Percentiles rank a stretch among this genome's conserved stretches.
These are phyloP conservation scores for Phtheirospermum japonicum DNA, from an alignment of 257 asterid species.

Conservation along the genomic window DNA sequence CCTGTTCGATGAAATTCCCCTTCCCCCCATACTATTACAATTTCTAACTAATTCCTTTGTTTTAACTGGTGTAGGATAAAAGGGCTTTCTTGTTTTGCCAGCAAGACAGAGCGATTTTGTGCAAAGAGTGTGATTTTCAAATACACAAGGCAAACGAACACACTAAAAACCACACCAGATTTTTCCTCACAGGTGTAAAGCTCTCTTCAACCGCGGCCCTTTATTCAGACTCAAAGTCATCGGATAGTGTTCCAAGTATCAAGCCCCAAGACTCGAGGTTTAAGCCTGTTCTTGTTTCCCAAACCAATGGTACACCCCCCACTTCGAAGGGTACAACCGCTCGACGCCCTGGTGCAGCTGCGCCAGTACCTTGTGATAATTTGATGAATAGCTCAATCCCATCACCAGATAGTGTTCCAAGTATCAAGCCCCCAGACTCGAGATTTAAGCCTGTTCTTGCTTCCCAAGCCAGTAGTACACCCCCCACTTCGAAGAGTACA, in stretches of 20 bases:
- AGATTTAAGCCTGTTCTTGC: conserved; percentile 12
- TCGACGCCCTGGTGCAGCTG: conserved; percentile 14
- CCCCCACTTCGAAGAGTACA: conserved; percentile 30
- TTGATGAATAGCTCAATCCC: conserved; percentile 29
- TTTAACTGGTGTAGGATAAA: conserved; percentile 47
- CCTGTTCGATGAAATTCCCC: background rate
- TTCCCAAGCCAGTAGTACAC: conserved; percentile 18
- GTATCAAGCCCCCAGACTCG: conserved; percentile 30
- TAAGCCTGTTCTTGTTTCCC: conserved; percentile 10
- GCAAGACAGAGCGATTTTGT: conserved; percentile 84
- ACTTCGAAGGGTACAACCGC: conserved; percentile 28
- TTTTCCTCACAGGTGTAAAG: conserved; percentile 70
- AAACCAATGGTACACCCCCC: conserved; percentile 22
- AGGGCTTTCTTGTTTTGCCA: conserved; percentile 90
- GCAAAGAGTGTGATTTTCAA: conserved; percentile 72
- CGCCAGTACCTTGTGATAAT: background rate
- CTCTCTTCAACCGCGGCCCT: conserved; percentile 52
- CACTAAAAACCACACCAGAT: conserved; percentile 74
- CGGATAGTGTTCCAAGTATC: conserved; percentile 36
- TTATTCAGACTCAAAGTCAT: conserved; percentile 42
- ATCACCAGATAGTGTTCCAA: conserved; percentile 45
- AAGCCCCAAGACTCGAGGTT: conserved; percentile 28
- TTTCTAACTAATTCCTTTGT: background rate
- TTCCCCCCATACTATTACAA: too few relatives aligned
- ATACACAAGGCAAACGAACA: conserved; percentile 78